Percentiles rank a stretch among this genome's conserved stretches.
phyloP scores from a whole-genome alignment of 2,329 filamentous ascomycete species.

The Aspergillus melleus region DNA sequence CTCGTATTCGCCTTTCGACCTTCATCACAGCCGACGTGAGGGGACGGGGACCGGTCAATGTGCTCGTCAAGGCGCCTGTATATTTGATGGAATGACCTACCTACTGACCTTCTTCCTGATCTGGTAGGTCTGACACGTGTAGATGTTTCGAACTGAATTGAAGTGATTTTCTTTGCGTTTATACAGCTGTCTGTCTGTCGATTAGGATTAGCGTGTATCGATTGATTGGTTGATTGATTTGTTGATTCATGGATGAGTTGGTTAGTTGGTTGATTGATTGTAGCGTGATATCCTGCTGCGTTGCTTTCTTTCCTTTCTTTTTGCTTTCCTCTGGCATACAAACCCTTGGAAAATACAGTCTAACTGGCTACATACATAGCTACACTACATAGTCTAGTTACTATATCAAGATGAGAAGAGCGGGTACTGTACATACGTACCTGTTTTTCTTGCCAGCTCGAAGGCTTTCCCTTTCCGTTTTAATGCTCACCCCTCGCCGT shows the following conservation, averaged over 20 bases:
- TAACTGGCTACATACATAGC: background rate
- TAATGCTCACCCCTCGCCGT: too few species aligned
- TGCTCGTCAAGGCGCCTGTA: constrained; percentile 73
- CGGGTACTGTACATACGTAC: background rate
- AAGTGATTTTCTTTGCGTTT: too few species aligned
- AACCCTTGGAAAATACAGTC: background rate
- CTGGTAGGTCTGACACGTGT: too few species aligned
- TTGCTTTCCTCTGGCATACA: too few species aligned
- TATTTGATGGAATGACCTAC: constrained; percentile 42
- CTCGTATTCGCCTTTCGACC: constrained; percentile 70
- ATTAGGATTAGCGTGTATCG: background rate
- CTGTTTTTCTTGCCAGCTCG: too few species aligned
- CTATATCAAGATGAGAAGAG: background rate
- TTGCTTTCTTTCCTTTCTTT: background rate
- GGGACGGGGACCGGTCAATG: constrained; percentile 61
- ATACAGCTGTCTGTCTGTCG: background rate
- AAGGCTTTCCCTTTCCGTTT: too few species aligned
- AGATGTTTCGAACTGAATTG: too few species aligned
- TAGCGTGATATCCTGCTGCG: background rate
- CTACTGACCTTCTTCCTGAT: too few species aligned
- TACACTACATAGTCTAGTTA: too few species aligned
- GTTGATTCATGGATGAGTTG: background rate
- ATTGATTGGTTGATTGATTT: background rate
- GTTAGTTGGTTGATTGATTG: background rate
- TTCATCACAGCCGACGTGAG: constrained; percentile 75